Base-by-base conservation (phyloP, 2,329 filamentous ascomycete species). In the Polytolypa hystricis region DNA sequence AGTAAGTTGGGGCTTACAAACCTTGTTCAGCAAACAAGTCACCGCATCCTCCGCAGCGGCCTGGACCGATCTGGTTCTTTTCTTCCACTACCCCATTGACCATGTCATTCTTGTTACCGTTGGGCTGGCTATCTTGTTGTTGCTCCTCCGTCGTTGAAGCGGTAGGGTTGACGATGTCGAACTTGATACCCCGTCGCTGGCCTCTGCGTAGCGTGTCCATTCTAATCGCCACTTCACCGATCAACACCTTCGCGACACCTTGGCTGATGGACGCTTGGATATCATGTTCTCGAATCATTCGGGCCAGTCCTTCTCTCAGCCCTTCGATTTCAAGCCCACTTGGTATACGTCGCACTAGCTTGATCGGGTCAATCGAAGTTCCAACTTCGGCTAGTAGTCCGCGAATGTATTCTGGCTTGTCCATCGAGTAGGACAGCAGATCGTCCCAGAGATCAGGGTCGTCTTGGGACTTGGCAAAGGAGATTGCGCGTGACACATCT, bases 371-470 rank as follows among this genome's bases (percentile, higher is more conserved):
- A 51, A 98, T 91, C 1, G 85, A 77, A 1, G 87, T 96, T 23
- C 91, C 91, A 1, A 94, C 89, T 62, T 96, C 85, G 51, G 94
- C 85, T 0, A 98, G 74, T 3, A 98, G 67, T 0, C 84, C 87
- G 9, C 84, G 80, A 47, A 98, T 96, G 62, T 98, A 98, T 27
- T 77, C 77, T 1, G 91, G 91, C 54, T 95, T 94, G 62, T 95
- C 86, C 91, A 98, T 96, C 42, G 83, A 89, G 58, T 96, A 96
- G 48, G 89, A 78, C 4, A 98, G 73, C 5, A 98, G 70, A 52
- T 96, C 87, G 45, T 94, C 83, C 91, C 91, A 98, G 0, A 98
- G 70, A 48, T 95, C 87, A 0, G 80, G 78, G 50, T 95, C 87
- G 44, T 91, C 79, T 54, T 96, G 86, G 43, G 87, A 81, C 57